Conservation (phyloP, 2,329 filamentous ascomycete genomes). For the Phaeosphaeria sp. region DNA sequence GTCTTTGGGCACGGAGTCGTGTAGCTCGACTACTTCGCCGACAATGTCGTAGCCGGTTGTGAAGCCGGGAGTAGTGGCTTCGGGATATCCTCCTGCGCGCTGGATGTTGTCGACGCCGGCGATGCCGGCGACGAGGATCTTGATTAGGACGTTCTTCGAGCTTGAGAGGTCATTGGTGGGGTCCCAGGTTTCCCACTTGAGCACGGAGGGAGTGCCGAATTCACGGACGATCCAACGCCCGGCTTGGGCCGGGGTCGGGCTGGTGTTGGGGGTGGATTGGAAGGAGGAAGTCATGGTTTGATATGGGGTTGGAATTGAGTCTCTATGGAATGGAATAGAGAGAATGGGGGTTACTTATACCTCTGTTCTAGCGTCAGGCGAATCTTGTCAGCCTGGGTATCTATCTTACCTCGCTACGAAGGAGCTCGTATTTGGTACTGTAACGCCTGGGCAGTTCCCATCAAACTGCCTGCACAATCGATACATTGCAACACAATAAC, state of each 20-base stretch:
- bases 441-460: too few species aligned
- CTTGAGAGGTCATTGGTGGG: constrained; percentile 4
- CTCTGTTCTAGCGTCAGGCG: neutral
- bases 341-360: neutral
- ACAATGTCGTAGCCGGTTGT: constrained; percentile 16
- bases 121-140: constrained; percentile 14
- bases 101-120: constrained; percentile 16
- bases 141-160: constrained; percentile 7
- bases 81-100: constrained; percentile 14
- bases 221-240: constrained; percentile 12
- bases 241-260: constrained; percentile 6
- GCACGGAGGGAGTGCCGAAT: constrained; percentile 11
- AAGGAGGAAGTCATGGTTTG: constrained; percentile 3
- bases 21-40: constrained; percentile 11
- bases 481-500: too few species aligned
- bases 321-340: neutral
- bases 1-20: neutral
- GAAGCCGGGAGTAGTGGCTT: constrained; percentile 7
- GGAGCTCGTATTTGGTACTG: too few species aligned
- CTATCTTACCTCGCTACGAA: too few species aligned
- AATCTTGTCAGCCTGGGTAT: neutral
- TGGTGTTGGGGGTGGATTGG: constrained; percentile 7
- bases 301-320: neutral
- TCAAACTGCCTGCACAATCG: too few species aligned
- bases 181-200: constrained; percentile 11